Base-by-base conservation (phyloP, 73 alveolate species). In the Blepharisma stoltei region DNA sequence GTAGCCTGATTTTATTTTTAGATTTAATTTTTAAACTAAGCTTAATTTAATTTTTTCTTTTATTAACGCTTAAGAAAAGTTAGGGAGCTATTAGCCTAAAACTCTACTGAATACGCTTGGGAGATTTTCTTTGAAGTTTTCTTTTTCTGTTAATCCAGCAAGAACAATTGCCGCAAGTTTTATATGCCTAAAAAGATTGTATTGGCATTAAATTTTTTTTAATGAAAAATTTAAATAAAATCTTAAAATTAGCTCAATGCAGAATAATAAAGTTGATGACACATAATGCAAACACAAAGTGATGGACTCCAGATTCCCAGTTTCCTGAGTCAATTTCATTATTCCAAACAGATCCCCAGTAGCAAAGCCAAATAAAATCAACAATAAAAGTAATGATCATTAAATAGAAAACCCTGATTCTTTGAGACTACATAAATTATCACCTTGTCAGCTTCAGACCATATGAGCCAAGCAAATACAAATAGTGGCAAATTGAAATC, bases 301-400 rank as follows among this genome's bases (percentile, higher is more conserved):
- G 79, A 69, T 69, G 79, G 43, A 69, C 60, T 69, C 79, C 79
- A 44, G 55, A 14, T 46, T 69, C 79, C 79, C 79, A 69, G 9
- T n/a, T 14, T 37, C 79, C 79, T 11, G 32, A 37, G 11, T 69
- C 79, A 43, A 11, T 46, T 69, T 69, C 55, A 14, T 46, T 43
- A 44, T 53, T 25, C 55, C 55, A 69, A 5, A 20, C 55, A 38
- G 76, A 37, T 69, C 79, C 79, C 79, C 79, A 69, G 43, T 69
- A 69, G 41, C 55, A 69, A 18, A 69, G 65, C 79, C 79, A 69
- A 38, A 69, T 46, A 44, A 69, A 69, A 69, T 69, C 79, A 43
- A 69, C 79, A n/a, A 69, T 44, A 69, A 69, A 44, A 69, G 79
- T 69, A 43, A 69, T 44, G n/a, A 69, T 38, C 79, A 69, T 44